Evolutionary conservation across 441 rosid genomes (phyloP).

Genomic region (Gossypium aridum): DNA sequence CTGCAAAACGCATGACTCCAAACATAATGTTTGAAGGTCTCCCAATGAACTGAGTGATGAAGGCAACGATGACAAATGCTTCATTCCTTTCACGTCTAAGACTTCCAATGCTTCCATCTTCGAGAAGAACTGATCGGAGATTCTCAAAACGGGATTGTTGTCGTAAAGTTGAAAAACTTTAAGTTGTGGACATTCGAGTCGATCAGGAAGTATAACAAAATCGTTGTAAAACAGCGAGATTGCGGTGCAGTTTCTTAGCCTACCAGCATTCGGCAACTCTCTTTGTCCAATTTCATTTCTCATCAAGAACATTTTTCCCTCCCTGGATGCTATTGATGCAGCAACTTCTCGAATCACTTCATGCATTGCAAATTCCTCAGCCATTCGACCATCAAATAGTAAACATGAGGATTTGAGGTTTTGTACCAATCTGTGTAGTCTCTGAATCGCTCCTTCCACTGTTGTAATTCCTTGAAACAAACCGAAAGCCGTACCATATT

Average conservation of each 20-base stretch:
- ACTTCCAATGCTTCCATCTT: constrained; percentile 16
- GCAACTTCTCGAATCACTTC: constrained; percentile 26
- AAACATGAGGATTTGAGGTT: constrained; percentile 24
- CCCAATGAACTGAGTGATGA: constrained; percentile 15
- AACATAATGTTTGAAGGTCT: constrained; percentile 28
- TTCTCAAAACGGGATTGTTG: neutral
- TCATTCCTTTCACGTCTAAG: constrained; percentile 18
- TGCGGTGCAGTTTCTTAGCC: neutral
- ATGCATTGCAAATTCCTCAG: constrained; percentile 18
- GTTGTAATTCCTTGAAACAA: constrained; percentile 7
- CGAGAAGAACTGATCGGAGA: constrained; percentile 20
- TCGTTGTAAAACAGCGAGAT: neutral
- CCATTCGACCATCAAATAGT: constrained; percentile 10
- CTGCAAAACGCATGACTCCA: constrained; percentile 9
- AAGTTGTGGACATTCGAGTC: constrained; percentile 22
- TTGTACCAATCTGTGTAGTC: constrained; percentile 6
- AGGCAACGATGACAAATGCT: constrained; percentile 13
- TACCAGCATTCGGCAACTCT: neutral
- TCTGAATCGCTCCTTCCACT: constrained; percentile 20
- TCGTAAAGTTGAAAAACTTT: constrained; percentile 3
- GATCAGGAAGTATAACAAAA: constrained; percentile 13
- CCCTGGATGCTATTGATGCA: constrained; percentile 15
- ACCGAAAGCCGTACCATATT: constrained; percentile 22
- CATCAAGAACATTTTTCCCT: neutral
- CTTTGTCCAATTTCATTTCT: neutral